Conservation (phyloP, 2,329 filamentous ascomycete genomes). For the Aureobasidium subglaciale region DNA sequence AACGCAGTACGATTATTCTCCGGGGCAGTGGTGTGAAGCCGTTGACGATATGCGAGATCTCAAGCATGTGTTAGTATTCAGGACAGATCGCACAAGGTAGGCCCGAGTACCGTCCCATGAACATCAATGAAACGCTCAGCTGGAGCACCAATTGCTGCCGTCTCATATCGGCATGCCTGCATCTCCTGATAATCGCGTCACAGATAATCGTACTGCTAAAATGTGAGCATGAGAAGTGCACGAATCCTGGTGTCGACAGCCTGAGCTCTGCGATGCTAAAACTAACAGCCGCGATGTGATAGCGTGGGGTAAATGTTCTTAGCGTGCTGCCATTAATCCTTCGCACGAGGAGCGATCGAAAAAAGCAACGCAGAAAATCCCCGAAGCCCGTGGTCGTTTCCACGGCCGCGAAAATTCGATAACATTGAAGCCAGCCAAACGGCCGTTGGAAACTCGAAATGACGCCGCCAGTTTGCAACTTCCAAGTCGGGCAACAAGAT, state of each 20-base stretch:
- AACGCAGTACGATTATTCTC: neutral
- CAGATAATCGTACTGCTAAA: too few relatives aligned
- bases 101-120: too few relatives aligned
- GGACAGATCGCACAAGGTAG: too few relatives aligned
- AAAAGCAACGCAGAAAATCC: conserved; percentile 4
- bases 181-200: too few relatives aligned
- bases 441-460: neutral
- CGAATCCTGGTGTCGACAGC: too few relatives aligned
- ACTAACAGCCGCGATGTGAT: neutral
- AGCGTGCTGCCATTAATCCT: conserved; percentile 1
- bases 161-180: too few relatives aligned
- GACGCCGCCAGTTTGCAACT: neutral
- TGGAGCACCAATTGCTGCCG: too few relatives aligned
- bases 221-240: too few relatives aligned
- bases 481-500: neutral
- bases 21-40: neutral
- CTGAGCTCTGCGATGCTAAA: neutral
- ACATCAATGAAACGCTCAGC: too few relatives aligned
- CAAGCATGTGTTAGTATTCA: neutral
- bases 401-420: neutral
- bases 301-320: neutral
- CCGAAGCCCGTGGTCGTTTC: neutral
- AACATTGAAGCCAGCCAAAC: neutral
- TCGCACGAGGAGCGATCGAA: neutral
- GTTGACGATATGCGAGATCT: neutral